Conservation (phyloP, 2,329 filamentous ascomycete species). For the Colletotrichum lentis region DNA sequence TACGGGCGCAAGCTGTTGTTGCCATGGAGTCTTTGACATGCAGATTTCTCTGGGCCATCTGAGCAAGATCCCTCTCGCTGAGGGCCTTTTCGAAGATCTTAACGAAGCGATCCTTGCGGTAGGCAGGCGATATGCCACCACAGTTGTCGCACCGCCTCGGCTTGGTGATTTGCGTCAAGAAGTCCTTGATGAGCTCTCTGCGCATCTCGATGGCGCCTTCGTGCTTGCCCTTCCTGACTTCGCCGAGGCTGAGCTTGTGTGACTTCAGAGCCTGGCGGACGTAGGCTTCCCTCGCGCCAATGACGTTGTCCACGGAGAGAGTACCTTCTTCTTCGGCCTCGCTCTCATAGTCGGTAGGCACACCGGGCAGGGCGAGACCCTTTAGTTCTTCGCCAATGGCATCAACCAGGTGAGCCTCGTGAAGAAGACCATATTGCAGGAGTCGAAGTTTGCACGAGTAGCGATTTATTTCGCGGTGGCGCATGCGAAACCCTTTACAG, state of each 20-base stretch:
- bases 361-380: constrained; percentile 52
- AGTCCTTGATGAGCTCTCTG: constrained; percentile 79
- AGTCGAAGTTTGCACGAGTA: constrained; percentile 86
- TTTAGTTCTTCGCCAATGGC: constrained; percentile 58
- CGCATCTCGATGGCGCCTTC: constrained; percentile 83
- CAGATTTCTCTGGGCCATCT: constrained; percentile 76
- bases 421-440: constrained; percentile 82
- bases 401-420: constrained; percentile 70
- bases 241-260: constrained; percentile 60
- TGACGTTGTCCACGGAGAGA: constrained; percentile 59
- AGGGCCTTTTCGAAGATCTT: constrained; percentile 93
- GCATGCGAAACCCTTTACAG: constrained; percentile 85
- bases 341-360: constrained; percentile 58
- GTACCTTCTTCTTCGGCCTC: constrained; percentile 72
- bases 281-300: constrained; percentile 67
- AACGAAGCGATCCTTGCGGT: constrained; percentile 87
- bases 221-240: constrained; percentile 73
- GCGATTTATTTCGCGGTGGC: constrained; percentile 77
- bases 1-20: constrained; percentile 36
- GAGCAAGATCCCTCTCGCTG: constrained; percentile 75
- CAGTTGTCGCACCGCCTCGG: constrained; percentile 74
- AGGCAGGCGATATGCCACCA: constrained; percentile 77
- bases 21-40: constrained; percentile 76
- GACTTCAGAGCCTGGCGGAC: constrained; percentile 75
- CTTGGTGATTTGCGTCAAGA: constrained; percentile 76